phyloP scores from a whole-genome alignment of 495 filamentous ascomycete species.

The Lichenothelia convexa region DNA sequence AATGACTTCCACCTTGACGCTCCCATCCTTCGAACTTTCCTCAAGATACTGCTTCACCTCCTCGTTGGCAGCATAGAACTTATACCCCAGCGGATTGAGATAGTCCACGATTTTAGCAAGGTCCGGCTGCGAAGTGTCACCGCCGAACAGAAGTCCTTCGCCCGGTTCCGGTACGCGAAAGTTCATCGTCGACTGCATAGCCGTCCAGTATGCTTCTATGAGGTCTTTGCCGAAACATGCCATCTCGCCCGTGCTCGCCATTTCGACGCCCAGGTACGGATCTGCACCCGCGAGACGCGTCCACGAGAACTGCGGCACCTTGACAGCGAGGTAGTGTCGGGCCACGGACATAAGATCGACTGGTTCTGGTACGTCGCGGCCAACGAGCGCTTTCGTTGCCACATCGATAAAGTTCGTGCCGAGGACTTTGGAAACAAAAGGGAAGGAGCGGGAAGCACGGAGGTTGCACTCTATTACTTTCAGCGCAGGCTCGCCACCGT shows the following conservation, averaged over 20 bases:
- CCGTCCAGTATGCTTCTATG: slow-evolving; percentile 93
- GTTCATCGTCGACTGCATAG: slow-evolving; percentile 95
- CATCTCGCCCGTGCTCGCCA: slow-evolving; percentile 93
- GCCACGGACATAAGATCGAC: slow-evolving; percentile 75
- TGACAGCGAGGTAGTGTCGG: slow-evolving; percentile 85
- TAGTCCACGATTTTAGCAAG: slow-evolving; percentile 65
- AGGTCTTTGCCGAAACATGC: slow-evolving; percentile 95
- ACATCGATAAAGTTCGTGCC: slow-evolving; percentile 96
- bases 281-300: slow-evolving; percentile 95
- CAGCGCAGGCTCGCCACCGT: slow-evolving; percentile 50
- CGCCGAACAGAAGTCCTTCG: slow-evolving; percentile 85
- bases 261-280: slow-evolving; percentile 94
- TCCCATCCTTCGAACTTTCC: slow-evolving; percentile 36
- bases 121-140: slow-evolving; percentile 47
- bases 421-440: slow-evolving; percentile 91
- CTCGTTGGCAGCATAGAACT: slow-evolving; percentile 68
- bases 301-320: slow-evolving; percentile 98
- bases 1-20: slow-evolving; percentile 66
- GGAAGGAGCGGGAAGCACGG: slow-evolving; percentile 92
- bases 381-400: slow-evolving; percentile 82
- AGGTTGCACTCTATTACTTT: slow-evolving; percentile 99
- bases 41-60: slow-evolving; percentile 73
- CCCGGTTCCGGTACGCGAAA: slow-evolving; percentile 88
- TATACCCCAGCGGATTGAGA: slow-evolving; percentile 76
- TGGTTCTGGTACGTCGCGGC: slow-evolving; percentile 68